Evolutionary conservation across 1,139 yeast species (phyloP), one percentile per base, ranked within the genome.

Genomic region (Candida sanyaensis): DNA sequence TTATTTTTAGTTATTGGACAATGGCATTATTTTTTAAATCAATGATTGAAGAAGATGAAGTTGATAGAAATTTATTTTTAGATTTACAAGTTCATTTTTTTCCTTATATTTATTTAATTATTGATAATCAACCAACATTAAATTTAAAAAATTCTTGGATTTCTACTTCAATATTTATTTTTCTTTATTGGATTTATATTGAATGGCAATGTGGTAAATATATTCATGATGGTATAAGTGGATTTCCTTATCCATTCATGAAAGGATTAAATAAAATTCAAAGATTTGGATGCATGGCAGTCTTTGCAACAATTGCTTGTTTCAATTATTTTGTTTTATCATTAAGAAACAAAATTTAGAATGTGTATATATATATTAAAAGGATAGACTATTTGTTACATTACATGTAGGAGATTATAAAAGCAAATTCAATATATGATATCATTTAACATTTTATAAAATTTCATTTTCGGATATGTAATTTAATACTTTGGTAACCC

Each of bases 1-100:
- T 64, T 26, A 55, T 60, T 6, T 48, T 55, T 6, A 50, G 59
- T 1, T 64, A 63, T 47, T 63, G 68, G 68, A 37, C 59, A 5
- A 52, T 62, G 53, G 45, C 48, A 7, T 36, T 57, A 11, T 41
- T 58, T 11, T 57, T 55, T 38, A 62, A 64, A 2, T 24, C 39
- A 7, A 44, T 50, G 54, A 52, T 63, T 41, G 55, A 58, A 41
- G 48, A 52, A 12, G 65, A 56, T 29, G 47, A 60, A 5, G 58
- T 59, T 31, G 56, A 56, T 11, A 54, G 62, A 5, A 45, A 55
- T 3, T 46, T 53, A 21, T 34, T 43, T 34, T 47, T 63, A 39
- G 68, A 63, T 41, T 47, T 62, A 40, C 55, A 57, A 47, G 59
- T 62, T 12, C 68, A 64, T 46, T 40, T 58, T n/a, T 53, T 61